A percentile compares a stretch with the other conserved stretches of the same genome.
Conservation (phyloP, 2,329 filamentous ascomycete genomes). For the Diplocarpon mali region DNA sequence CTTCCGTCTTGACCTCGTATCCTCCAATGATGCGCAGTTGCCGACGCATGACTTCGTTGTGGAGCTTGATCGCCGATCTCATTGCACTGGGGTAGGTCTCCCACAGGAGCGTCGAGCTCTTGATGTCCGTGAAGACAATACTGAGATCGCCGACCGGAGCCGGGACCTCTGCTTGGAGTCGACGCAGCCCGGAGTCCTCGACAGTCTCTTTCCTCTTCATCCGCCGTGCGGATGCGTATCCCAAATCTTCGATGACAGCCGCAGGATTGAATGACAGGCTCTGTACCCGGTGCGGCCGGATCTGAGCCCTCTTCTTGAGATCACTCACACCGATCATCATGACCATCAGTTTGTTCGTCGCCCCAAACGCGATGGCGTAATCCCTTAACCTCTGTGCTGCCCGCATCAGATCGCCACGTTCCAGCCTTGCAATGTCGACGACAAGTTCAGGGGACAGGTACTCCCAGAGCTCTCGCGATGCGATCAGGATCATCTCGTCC, state of each 20-base stretch:
- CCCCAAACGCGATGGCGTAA: conserved; percentile 89
- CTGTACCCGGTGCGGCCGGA: conserved; percentile 58
- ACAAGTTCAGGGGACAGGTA: conserved; percentile 82
- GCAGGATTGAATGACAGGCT: conserved; percentile 73
- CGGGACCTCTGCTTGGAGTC: conserved; percentile 82
- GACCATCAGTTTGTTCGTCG: conserved; percentile 93
- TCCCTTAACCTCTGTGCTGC: conserved; percentile 91
- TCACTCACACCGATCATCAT: conserved; percentile 96
- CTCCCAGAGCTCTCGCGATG: conserved; percentile 90
- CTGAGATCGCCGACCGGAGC: conserved; percentile 84
- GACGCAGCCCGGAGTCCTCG: conserved; percentile 77
- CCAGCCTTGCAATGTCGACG: conserved; percentile 80
- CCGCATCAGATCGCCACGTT: conserved; percentile 83
- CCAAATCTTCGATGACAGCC: conserved; percentile 54
- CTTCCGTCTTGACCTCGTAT: conserved; percentile 99
- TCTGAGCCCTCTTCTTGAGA: conserved; percentile 74
- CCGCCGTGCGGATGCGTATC: conserved; percentile 53
- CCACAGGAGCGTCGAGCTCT: conserved; percentile 94
- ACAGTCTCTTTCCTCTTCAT: conserved; percentile 51
- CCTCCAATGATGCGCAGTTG: conserved; percentile 89
- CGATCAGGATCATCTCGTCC: conserved; percentile 88
- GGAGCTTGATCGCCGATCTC: conserved; percentile 91
- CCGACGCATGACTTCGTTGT: conserved; percentile 93
- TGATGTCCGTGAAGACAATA: conserved; percentile 98
- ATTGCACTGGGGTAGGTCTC: conserved; percentile 91